Conservation (phyloP, 1,139 yeast species). For the Protomyces inundatus region DNA sequence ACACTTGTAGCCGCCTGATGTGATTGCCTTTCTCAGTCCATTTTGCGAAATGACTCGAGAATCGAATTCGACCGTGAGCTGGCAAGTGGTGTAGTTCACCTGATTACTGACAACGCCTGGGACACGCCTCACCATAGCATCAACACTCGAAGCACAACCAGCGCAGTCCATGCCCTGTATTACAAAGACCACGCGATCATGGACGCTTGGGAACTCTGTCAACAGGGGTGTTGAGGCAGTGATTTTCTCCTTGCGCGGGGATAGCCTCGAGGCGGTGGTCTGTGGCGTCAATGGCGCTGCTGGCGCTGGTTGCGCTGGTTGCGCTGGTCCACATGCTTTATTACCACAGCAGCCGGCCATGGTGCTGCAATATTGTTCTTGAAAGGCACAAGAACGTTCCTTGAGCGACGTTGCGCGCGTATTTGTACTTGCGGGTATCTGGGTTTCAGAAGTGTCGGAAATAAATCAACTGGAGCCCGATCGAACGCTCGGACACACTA, state of each 20-base stretch:
- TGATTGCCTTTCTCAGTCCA: neutral
- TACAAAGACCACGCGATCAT: neutral
- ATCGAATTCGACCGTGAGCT: neutral
- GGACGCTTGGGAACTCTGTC: neutral
- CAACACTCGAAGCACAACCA: constrained; percentile 8
- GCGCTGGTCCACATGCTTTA: neutral
- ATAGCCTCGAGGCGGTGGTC: neutral
- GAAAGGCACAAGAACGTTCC: too few species aligned
- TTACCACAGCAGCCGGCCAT: neutral
- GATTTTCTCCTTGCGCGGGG: neutral
- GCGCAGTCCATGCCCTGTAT: constrained; percentile 16
- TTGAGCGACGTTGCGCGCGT: too few species aligned
- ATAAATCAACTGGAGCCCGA: neutral
- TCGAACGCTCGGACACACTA: neutral
- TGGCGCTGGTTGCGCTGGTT: neutral
- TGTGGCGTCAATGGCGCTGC: neutral
- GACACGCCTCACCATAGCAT: neutral
- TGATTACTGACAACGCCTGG: neutral
- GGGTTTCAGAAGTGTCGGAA: neutral
- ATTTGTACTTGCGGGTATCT: too few species aligned
- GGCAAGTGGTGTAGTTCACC: neutral
- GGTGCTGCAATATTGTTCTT: neutral
- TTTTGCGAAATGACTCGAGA: neutral
- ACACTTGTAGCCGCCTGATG: neutral
- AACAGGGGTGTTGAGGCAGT: neutral